Evolutionary conservation across 805 yeast species (phyloP).

Genomic region (Candida sanyiensis): DNA sequence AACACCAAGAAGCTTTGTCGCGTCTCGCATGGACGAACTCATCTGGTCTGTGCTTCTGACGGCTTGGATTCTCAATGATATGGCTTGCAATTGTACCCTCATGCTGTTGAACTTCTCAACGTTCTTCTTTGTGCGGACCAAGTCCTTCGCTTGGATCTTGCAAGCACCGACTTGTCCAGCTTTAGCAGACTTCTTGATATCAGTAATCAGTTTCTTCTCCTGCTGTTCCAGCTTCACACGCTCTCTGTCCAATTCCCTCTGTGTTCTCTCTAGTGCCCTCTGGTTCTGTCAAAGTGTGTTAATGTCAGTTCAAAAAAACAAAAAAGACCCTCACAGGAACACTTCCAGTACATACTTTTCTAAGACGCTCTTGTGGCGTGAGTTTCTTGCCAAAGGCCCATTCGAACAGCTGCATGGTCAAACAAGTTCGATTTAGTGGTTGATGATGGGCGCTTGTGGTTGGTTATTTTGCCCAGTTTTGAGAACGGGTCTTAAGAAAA

Average conservation of each 20-base stretch:
- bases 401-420: slow-evolving; percentile 60
- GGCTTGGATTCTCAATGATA: slow-evolving; percentile 82
- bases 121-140: slow-evolving; percentile 78
- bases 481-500: neutral
- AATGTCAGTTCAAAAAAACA: neutral
- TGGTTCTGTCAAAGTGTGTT: slow-evolving; percentile 52
- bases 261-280: slow-evolving; percentile 90
- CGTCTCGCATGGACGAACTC: slow-evolving; percentile 92
- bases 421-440: neutral
- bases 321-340: neutral
- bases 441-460: neutral
- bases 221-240: slow-evolving; percentile 80
- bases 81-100: slow-evolving; percentile 95
- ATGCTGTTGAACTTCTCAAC: slow-evolving; percentile 82
- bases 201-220: slow-evolving; percentile 80
- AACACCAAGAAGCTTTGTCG: slow-evolving; percentile 74
- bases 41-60: slow-evolving; percentile 92
- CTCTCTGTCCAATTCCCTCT: slow-evolving; percentile 88
- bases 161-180: slow-evolving; percentile 84
- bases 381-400: slow-evolving; percentile 94
- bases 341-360: slow-evolving; percentile 43
- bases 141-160: slow-evolving; percentile 92
- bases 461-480: neutral
- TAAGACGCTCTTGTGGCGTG: slow-evolving; percentile 91
- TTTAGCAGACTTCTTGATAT: slow-evolving; percentile 89